These are phyloP conservation scores for Lichtheimia ornata DNA, from an alignment of 371 early-diverging fungal genomes.

Conservation along the genomic window DNA sequence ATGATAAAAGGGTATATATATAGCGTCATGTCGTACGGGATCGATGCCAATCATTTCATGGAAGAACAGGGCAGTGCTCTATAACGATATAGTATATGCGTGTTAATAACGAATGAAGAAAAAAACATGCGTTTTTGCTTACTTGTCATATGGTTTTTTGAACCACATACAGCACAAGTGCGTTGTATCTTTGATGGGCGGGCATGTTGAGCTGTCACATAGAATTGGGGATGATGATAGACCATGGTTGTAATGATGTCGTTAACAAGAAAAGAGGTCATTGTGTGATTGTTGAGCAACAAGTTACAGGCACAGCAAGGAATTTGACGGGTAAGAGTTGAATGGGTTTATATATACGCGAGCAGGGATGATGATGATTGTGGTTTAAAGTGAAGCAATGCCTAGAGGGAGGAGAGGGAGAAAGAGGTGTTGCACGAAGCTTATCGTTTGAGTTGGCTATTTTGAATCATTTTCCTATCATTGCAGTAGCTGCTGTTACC, in stretches of 20 bases:
- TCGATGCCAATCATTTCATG: not conserved
- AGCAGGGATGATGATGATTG: not conserved
- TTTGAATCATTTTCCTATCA: too few species aligned
- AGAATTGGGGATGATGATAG: not conserved
- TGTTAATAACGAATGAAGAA: not conserved
- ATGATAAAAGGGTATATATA: not conserved
- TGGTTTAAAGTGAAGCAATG: not conserved
- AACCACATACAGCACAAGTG: constrained; percentile 3
- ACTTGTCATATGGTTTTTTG: constrained; percentile 5
- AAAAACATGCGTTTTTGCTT: not conserved
- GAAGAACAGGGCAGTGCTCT: not conserved
- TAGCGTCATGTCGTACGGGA: not conserved
- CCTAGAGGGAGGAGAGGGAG: not conserved
- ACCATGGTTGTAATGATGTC: not conserved
- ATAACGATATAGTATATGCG: not conserved
- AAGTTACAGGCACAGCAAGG: not conserved
- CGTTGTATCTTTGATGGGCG: not conserved
- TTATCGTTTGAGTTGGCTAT: not conserved
- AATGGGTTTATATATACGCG: not conserved
- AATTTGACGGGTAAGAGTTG: not conserved
- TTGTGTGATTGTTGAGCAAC: not conserved
- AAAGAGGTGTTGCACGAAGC: constrained; percentile 3
- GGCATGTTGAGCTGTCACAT: not conserved
- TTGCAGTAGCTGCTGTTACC: not conserved
- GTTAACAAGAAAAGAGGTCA: not conserved